Conservation (phyloP, 139 green algal species). For the Ulvella scutata region DNA sequence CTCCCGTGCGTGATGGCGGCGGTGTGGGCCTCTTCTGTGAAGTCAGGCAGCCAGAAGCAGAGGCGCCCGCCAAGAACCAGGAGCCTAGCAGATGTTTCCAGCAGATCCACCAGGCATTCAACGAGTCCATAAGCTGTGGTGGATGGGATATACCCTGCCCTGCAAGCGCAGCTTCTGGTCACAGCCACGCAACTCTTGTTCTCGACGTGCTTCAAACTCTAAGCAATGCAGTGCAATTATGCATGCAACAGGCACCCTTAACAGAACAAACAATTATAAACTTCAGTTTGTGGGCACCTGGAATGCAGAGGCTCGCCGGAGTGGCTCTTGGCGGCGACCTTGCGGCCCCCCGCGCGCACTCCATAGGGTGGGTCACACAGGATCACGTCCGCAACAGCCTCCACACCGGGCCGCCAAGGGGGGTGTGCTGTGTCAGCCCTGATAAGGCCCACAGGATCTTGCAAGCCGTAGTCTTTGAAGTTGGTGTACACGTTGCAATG, state of each 20-base stretch:
- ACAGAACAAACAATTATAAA: no score
- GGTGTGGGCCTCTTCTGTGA: not conserved
- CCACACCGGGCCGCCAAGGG: conserved; percentile 36
- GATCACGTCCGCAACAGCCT: conserved; percentile 58
- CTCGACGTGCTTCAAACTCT: conserved; percentile 11
- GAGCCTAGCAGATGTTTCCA: conserved; percentile 57
- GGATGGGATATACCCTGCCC: conserved; percentile 38
- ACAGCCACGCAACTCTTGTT: conserved; percentile 23
- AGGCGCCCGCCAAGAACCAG: conserved; percentile 27
- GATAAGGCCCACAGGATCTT: conserved; percentile 40
- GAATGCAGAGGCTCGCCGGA: not conserved
- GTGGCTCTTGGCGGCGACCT: conserved; percentile 23
- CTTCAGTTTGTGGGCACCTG: not conserved
- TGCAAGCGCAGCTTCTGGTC: no score
- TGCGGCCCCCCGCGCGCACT: conserved; percentile 80
- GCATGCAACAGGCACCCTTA: no score
- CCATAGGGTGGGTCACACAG: conserved; percentile 91
- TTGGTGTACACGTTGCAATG: conserved; percentile 50
- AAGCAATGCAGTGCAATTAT: no score
- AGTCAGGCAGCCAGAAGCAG: conserved; percentile 5
- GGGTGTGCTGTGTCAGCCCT: conserved; percentile 49
- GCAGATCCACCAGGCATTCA: conserved; percentile 83
- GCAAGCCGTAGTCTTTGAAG: conserved; percentile 68
- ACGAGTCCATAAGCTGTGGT: conserved; percentile 64
- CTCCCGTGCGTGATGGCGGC: no score